Evolutionary conservation across 176 grass and related monocot genomes (phyloP).

Genomic region (Lolium rigidum): DNA sequence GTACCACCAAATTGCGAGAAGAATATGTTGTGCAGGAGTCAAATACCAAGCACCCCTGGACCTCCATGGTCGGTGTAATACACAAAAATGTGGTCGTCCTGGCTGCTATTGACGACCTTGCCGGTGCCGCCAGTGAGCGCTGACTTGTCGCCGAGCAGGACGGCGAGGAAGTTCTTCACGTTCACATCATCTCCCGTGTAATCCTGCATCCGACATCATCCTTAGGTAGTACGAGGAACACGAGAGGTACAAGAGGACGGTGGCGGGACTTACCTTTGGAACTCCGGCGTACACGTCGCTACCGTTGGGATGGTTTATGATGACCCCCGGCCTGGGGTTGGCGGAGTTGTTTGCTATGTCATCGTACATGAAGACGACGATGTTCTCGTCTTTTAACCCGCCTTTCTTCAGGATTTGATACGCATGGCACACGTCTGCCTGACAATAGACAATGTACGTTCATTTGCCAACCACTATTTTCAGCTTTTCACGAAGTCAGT

Average conservation of each 20-base stretch:
- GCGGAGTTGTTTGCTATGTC: not conserved
- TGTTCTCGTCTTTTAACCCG: not conserved
- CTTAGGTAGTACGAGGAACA: not conserved
- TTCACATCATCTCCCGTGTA: not conserved
- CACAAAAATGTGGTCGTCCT: not conserved
- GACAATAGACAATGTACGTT: not conserved
- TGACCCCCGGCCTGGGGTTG: not conserved
- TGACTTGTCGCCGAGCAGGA: not conserved
- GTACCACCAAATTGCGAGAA: no score
- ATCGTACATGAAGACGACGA: not conserved
- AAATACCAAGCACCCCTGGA: not conserved
- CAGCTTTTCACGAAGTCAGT: not conserved
- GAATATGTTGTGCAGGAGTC: no score
- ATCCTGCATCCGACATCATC: not conserved
- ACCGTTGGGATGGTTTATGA: not conserved
- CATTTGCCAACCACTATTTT: not conserved
- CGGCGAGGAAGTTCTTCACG: not conserved
- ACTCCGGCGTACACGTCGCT: not conserved
- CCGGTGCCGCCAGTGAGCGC: not conserved
- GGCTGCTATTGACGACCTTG: not conserved
- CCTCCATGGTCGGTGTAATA: not conserved
- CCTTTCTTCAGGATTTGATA: not conserved
- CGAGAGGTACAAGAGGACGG: not conserved
- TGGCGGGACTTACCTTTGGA: not conserved
- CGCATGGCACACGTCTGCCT: conserved; percentile 3